Percentiles rank a stretch among this genome's conserved stretches.
These are phyloP conservation scores for Jatropha curcas DNA, from an alignment of 345 rosid genomes.

Conservation along the genomic window DNA sequence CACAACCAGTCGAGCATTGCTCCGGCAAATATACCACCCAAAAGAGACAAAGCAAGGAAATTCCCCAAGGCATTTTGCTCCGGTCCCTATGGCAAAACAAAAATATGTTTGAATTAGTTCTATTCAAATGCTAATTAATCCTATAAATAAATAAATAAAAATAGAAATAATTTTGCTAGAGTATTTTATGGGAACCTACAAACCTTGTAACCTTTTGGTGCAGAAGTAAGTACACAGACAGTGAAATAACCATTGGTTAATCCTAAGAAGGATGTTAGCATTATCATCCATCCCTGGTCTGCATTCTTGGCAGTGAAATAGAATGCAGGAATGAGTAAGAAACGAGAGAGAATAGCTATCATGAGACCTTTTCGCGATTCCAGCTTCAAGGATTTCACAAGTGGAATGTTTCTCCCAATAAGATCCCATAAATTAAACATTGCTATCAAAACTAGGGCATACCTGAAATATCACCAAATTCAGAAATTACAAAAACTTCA, in stretches of 20 bases:
- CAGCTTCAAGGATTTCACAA: slow-evolving; percentile 41
- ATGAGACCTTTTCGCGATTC: slow-evolving; percentile 63
- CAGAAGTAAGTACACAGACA: slow-evolving; percentile 67
- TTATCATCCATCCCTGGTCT: slow-evolving; percentile 84
- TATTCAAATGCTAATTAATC: neutral
- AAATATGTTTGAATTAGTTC: neutral
- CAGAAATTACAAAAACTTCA: neutral
- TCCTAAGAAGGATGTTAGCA: slow-evolving; percentile 74
- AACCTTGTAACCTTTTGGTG: slow-evolving; percentile 88
- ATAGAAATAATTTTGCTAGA: no score
- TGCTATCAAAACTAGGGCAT: slow-evolving; percentile 68
- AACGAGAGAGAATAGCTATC: slow-evolving; percentile 44
- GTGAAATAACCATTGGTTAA: slow-evolving; percentile 72
- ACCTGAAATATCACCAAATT: slow-evolving; percentile 45
- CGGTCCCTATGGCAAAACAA: slow-evolving; percentile 44
- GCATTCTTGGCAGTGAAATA: slow-evolving; percentile 78
- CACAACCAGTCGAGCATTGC: slow-evolving; percentile 62
- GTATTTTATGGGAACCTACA: neutral
- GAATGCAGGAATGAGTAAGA: slow-evolving; percentile 64
- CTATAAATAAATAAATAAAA: no score
- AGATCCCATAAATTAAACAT: slow-evolving; percentile 69
- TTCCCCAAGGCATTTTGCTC: slow-evolving; percentile 74
- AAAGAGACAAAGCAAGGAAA: slow-evolving; percentile 55
- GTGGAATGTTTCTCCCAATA: slow-evolving; percentile 61
- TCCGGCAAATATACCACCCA: slow-evolving; percentile 58